Conservation (phyloP, 2,329 filamentous ascomycete species). For the Fulvia fulva region DNA sequence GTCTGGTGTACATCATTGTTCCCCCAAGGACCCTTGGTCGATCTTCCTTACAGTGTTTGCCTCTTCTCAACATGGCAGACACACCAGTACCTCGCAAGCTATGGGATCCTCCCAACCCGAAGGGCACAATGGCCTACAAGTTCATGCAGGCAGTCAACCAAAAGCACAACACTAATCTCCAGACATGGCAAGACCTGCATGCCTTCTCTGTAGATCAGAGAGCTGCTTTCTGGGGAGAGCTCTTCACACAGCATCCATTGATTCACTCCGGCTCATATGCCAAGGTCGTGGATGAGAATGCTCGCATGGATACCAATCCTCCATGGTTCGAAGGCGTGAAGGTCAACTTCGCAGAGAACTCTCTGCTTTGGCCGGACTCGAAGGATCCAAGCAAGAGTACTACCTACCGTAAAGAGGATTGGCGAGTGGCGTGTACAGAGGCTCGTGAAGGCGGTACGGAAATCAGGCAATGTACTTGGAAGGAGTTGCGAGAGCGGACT, state of each 20-base stretch:
- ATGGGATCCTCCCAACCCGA: slow-evolving; percentile 41
- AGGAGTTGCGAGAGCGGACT: slow-evolving; percentile 57
- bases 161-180: slow-evolving; percentile 52
- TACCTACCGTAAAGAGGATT: slow-evolving; percentile 64
- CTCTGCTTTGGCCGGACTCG: slow-evolving; percentile 57
- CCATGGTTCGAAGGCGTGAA: slow-evolving; percentile 71
- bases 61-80: slow-evolving; percentile 17
- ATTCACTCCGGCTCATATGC: slow-evolving; percentile 57
- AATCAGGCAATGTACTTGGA: slow-evolving; percentile 59
- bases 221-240: slow-evolving; percentile 60
- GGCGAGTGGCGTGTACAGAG: slow-evolving; percentile 66
- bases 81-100: slow-evolving; percentile 39
- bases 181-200: slow-evolving; percentile 68
- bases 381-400: slow-evolving; percentile 45
- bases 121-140: slow-evolving; percentile 57
- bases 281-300: slow-evolving; percentile 62
- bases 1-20: too few species aligned
- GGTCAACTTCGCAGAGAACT: slow-evolving; percentile 77
- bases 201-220: slow-evolving; percentile 62
- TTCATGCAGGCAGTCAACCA: slow-evolving; percentile 65
- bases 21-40: too few species aligned
- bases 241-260: slow-evolving; percentile 58
- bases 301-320: slow-evolving; percentile 67
- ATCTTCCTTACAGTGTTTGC: too few species aligned
- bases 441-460: slow-evolving; percentile 62